These are phyloP conservation scores for Ophiostoma sp. DNA, from an alignment of 2,329 filamentous ascomycete genomes.

Conservation along the genomic window DNA sequence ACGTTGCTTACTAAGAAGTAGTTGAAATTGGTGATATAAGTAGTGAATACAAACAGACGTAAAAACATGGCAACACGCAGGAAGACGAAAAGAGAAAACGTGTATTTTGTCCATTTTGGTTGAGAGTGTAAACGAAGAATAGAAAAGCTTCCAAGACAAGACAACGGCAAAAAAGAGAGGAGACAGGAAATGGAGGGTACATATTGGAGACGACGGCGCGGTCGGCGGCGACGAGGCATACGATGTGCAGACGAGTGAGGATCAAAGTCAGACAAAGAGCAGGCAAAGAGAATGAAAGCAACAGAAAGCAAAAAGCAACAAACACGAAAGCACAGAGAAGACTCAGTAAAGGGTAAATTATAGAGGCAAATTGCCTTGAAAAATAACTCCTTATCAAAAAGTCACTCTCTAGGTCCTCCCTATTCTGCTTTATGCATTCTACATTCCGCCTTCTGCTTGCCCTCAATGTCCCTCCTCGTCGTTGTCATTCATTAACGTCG, in stretches of 20 bases:
- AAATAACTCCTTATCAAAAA: conserved; percentile 21
- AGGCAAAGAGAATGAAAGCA: neutral
- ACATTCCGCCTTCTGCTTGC: neutral
- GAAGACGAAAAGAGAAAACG: conserved; percentile 24
- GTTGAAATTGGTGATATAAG: conserved; percentile 11
- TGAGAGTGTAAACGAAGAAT: conserved; percentile 11
- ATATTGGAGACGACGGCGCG: neutral
- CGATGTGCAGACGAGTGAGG: conserved; percentile 24
- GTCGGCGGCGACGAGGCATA: neutral
- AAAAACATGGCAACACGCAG: conserved; percentile 1
- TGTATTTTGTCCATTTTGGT: conserved; percentile 14
- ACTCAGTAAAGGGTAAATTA: conserved; percentile 20
- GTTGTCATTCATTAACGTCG: neutral
- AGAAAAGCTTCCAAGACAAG: conserved; percentile 17
- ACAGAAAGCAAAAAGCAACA: neutral
- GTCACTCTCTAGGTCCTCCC: conserved; percentile 16
- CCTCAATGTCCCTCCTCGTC: neutral
- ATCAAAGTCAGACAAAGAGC: neutral
- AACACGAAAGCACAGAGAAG: neutral
- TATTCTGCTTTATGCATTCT: neutral
- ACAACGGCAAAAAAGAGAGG: conserved; percentile 22
- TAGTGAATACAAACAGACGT: conserved; percentile 10
- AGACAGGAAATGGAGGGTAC: conserved; percentile 14
- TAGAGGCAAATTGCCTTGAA: conserved; percentile 29
- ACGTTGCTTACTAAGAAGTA: neutral